Base-by-base conservation (phyloP, 257 asterid genomes). In the Penstemon barbatus region DNA sequence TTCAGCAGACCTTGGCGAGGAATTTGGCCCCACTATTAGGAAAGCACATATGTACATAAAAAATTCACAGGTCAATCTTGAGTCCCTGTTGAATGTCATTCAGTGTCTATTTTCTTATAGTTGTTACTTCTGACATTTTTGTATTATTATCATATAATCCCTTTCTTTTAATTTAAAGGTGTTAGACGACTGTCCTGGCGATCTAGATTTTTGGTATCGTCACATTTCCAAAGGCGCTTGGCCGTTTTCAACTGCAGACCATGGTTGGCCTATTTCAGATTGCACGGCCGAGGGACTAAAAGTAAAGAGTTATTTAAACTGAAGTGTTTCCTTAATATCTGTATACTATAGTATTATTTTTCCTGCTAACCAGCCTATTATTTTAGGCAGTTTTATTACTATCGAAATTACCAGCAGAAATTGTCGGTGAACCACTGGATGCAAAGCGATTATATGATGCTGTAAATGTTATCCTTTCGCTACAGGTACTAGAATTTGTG, bases 151-250 rank as follows among this genome's bases (percentile, higher is more conserved):
- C 70, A 59, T 63, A 69, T 49, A 49, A 38, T 50, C 51, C 55
- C 43, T 48, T 33, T 45, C 53, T 63, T 37, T 72, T 68, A 62
- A 58, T 52, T 72, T 72, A 74, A 77, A 94, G 99, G 99, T 94
- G 68, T 66, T 65, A 62, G 97, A 91, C 66, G 87, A 91, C 77
- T 89, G 97, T 84, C 86, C 97, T 10, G 99, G 99, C 41, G 68
- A 91, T 77, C 88, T 91, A 48, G 79, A 74, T 75, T 67, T 6
- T 65, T 94, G 97, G 97, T 89, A 84, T 75, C 97, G 99, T 40
- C 99, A 94, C 83, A 87, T 94, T 76, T 94, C 99, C 45, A 94
- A 94, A 89, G 99, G 99, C 49, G 99, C 98, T 77, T 94, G 99
- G 99, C 98, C 99, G 49, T 94, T 94, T 76, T 94, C 99, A 56